Conservation (phyloP, 805 yeast genomes). For the Monosporozyma servazzii region DNA sequence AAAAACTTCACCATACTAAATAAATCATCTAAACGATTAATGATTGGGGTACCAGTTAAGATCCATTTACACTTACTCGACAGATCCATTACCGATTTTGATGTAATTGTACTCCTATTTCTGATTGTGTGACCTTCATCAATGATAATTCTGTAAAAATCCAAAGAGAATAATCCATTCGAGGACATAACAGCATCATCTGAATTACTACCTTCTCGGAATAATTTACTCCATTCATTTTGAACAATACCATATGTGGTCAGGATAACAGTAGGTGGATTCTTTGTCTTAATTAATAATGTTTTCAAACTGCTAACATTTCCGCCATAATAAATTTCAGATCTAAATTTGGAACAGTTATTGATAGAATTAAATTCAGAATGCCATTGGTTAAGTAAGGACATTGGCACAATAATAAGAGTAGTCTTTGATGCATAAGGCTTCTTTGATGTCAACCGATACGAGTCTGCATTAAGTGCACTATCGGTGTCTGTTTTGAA, state of each 20-base stretch:
- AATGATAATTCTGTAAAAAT: constrained; percentile 65
- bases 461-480: background rate
- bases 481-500: constrained; percentile 5
- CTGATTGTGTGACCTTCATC: constrained; percentile 91
- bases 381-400: constrained; percentile 86
- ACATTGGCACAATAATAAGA: constrained; percentile 80
- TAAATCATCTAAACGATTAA: constrained; percentile 79
- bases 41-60: constrained; percentile 88
- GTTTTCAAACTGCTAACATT: constrained; percentile 43
- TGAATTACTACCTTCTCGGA: constrained; percentile 15
- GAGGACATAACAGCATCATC: constrained; percentile 16
- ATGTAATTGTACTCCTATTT: constrained; percentile 67
- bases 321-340: constrained; percentile 70
- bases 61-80: constrained; percentile 66
- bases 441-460: constrained; percentile 3
- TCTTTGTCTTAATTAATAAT: constrained; percentile 33
- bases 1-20: constrained; percentile 69
- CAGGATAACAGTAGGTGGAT: constrained; percentile 59
- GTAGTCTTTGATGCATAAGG: constrained; percentile 65
- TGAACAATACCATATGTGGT: constrained; percentile 86
- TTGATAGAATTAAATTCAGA: constrained; percentile 60
- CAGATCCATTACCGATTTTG: constrained; percentile 67
- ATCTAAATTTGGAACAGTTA: constrained; percentile 33
- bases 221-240: constrained; percentile 54
- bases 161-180: constrained; percentile 58